phyloP scores from a whole-genome alignment of 2,329 filamentous ascomycete genomes.

The Arthrobotrys pseudoclavata region DNA sequence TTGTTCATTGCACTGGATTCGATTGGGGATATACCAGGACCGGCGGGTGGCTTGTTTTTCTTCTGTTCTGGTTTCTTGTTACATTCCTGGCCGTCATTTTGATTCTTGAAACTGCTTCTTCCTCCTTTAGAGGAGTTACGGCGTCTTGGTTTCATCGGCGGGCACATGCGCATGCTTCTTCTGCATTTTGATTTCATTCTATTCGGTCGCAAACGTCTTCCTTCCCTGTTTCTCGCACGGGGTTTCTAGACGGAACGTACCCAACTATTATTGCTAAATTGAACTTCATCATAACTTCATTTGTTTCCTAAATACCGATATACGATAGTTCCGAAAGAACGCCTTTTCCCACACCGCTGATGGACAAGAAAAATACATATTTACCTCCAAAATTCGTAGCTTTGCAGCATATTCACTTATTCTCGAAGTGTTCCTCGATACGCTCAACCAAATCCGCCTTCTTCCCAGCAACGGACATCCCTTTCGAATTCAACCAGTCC shows the following conservation, averaged over 20 bases:
- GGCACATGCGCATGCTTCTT: conserved; percentile 1
- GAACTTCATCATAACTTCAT: conserved; percentile 14
- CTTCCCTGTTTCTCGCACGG: not conserved
- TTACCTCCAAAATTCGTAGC: not conserved
- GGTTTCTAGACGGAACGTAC: not conserved
- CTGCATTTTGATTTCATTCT: not conserved
- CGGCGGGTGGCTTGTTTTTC: conserved; percentile 7
- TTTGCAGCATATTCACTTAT: conserved; percentile 64
- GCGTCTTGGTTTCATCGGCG: conserved; percentile 28
- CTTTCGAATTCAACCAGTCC: conserved; percentile 68
- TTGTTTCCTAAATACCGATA: not conserved
- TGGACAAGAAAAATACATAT: not conserved
- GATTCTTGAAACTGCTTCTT: conserved; percentile 17
- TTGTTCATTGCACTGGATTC: conserved; percentile 2
- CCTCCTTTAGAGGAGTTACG: conserved; percentile 28
- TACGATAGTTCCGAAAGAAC: conserved; percentile 1
- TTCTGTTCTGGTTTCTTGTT: not conserved
- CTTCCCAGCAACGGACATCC: conserved; percentile 67
- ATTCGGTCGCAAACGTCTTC: not conserved
- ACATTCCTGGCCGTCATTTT: not conserved
- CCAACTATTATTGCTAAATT: not conserved
- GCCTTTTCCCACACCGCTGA: conserved; percentile 4
- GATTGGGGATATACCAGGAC: conserved; percentile 25
- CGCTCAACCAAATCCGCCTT: conserved; percentile 70
- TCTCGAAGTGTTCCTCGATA: conserved; percentile 69